Evolutionary conservation across 2,329 filamentous ascomycete species (phyloP).

Genomic region (Aspergillus transmontanensis): DNA sequence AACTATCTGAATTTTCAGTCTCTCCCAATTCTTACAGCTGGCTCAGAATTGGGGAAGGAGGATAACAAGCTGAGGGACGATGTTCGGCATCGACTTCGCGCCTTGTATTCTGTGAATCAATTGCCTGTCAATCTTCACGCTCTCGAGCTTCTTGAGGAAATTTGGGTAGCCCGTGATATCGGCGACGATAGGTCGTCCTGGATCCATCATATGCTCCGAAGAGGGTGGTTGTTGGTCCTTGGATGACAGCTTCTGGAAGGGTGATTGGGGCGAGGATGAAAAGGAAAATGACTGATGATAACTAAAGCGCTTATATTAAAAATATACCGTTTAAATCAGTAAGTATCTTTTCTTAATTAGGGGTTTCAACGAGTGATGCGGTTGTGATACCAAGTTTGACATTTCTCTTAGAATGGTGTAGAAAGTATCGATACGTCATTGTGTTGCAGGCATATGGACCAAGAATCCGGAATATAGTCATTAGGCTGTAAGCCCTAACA

Average conservation of each 20-base stretch:
- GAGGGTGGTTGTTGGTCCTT: slow-evolving; percentile 8
- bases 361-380: no score
- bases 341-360: no score
- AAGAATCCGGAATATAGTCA: no score
- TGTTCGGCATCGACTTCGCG: slow-evolving; percentile 12
- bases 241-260: background rate
- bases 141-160: slow-evolving; percentile 10
- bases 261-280: no score
- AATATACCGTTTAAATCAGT: no score
- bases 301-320: no score
- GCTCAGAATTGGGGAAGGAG: slow-evolving; percentile 9
- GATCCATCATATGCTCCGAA: slow-evolving; percentile 13
- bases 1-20: slow-evolving; percentile 15
- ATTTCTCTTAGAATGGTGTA: no score
- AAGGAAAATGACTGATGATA: no score
- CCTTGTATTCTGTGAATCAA: slow-evolving; percentile 17
- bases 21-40: slow-evolving; percentile 14
- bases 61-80: slow-evolving; percentile 2
- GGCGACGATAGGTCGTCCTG: slow-evolving; percentile 1
- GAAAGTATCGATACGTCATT: no score
- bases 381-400: no score
- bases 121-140: slow-evolving; percentile 10
- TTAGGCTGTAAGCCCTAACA: no score
- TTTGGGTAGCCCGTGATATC: slow-evolving; percentile 9
- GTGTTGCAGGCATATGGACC: no score